Percentiles rank a stretch among this genome's conserved stretches.
Evolutionary conservation across 2,329 filamentous ascomycete genomes (phyloP).

Genomic region (Claviceps paspali): DNA sequence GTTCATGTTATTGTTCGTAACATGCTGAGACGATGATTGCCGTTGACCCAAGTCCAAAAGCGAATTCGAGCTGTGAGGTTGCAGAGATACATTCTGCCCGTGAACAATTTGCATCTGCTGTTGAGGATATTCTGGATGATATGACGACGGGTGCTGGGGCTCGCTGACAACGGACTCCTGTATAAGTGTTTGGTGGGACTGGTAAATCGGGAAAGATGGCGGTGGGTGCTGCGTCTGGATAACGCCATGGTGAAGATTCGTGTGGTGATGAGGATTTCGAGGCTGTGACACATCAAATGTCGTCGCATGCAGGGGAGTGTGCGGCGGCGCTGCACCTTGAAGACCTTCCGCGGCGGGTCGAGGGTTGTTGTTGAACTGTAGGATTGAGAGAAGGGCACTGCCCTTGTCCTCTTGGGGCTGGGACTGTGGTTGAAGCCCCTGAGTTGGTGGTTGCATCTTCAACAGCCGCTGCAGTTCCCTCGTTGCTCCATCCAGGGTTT

Average conservation of each 20-base stretch:
- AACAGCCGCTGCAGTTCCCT: constrained; percentile 38
- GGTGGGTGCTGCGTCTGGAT: constrained; percentile 16
- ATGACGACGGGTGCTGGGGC: constrained; percentile 8
- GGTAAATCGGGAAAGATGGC: constrained; percentile 15
- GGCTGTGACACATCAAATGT: constrained; percentile 35
- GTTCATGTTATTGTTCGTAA: not conserved
- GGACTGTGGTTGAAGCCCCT: constrained; percentile 25
- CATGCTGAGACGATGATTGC: not conserved
- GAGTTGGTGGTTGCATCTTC: constrained; percentile 37
- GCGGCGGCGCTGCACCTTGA: constrained; percentile 21
- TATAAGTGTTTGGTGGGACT: constrained; percentile 8
- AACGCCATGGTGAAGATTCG: constrained; percentile 28
- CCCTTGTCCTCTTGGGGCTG: constrained; percentile 27
- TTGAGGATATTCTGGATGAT: constrained; percentile 9
- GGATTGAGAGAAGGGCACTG: constrained; percentile 36
- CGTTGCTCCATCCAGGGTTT: constrained; percentile 35
- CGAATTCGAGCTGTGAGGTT: constrained; percentile 38
- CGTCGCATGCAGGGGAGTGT: constrained; percentile 40
- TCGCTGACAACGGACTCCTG: constrained; percentile 8
- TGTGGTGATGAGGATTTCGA: constrained; percentile 40
- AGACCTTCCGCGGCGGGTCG: constrained; percentile 8
- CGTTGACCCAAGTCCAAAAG: constrained; percentile 20
- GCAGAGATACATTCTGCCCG: constrained; percentile 38
- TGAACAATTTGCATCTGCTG: constrained; percentile 16
- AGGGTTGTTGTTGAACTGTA: constrained; percentile 24